Evolutionary conservation across 2,329 filamentous ascomycete species (phyloP).

Genomic region (Colletotrichum shisoi): DNA sequence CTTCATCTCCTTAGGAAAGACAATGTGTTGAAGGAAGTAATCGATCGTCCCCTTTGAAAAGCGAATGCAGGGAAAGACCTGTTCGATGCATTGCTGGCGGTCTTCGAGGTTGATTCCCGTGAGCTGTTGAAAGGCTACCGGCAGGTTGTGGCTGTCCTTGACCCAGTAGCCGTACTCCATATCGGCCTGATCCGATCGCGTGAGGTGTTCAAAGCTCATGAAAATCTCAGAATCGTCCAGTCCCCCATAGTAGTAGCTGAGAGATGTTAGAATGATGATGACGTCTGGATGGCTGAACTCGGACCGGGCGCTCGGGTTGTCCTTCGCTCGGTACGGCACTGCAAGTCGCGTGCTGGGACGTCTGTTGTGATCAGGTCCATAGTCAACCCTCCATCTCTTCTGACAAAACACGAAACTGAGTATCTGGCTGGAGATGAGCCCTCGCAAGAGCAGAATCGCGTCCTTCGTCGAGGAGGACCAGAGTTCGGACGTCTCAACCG

Average conservation of each 20-base stretch:
- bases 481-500: slow-evolving; percentile 50
- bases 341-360: slow-evolving; percentile 57
- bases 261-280: slow-evolving; percentile 62
- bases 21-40: slow-evolving; percentile 66
- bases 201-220: slow-evolving; percentile 56
- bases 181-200: slow-evolving; percentile 60
- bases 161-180: slow-evolving; percentile 63
- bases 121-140: slow-evolving; percentile 51
- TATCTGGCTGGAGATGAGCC: slow-evolving; percentile 65
- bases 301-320: slow-evolving; percentile 61
- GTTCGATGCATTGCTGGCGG: slow-evolving; percentile 52
- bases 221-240: slow-evolving; percentile 61
- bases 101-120: slow-evolving; percentile 68
- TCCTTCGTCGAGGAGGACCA: slow-evolving; percentile 49
- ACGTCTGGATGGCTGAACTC: slow-evolving; percentile 71
- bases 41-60: slow-evolving; percentile 65
- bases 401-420: slow-evolving; percentile 60
- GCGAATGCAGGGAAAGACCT: slow-evolving; percentile 63
- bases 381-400: slow-evolving; percentile 73
- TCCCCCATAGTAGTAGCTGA: slow-evolving; percentile 66
- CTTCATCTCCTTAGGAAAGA: slow-evolving; percentile 69
- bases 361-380: slow-evolving; percentile 60
- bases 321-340: slow-evolving; percentile 69
- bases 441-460: slow-evolving; percentile 59
- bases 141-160: slow-evolving; percentile 46